Evolutionary conservation across 441 rosid species (phyloP).

Genomic region (Corymbia citriodora): DNA sequence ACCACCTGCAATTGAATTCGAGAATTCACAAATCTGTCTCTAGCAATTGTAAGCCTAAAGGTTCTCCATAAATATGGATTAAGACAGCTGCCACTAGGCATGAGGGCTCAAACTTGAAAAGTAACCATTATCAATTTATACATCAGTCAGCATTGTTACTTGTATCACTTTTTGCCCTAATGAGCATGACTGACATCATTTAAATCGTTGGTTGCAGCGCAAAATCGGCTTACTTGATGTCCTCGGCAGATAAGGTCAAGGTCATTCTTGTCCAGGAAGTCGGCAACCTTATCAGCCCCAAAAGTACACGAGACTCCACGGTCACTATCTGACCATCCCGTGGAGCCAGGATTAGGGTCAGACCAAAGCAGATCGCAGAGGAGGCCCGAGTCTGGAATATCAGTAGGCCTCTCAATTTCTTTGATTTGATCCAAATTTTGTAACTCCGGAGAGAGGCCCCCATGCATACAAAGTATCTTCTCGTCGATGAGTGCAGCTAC

Average conservation of each 20-base stretch:
- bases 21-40: not conserved
- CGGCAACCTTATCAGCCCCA: conserved; percentile 10
- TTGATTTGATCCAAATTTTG: not conserved
- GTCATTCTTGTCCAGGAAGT: conserved; percentile 8
- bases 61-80: not conserved
- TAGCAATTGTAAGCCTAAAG: not conserved
- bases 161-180: not conserved
- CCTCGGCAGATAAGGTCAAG: conserved; percentile 15
- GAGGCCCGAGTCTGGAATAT: not conserved
- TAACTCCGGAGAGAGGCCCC: conserved; percentile 10
- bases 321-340: conserved; percentile 1
- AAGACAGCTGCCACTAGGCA: not conserved
- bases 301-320: conserved; percentile 3
- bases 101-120: not conserved
- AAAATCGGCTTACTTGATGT: conserved; percentile 2
- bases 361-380: conserved; percentile 15
- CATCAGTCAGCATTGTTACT: not conserved
- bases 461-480: conserved; percentile 13
- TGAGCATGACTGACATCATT: not conserved
- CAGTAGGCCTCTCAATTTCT: conserved; percentile 8
- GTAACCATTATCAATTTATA: not conserved
- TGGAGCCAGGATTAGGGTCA: not conserved
- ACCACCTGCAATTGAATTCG: conserved; percentile 1
- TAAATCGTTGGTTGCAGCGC: not conserved
- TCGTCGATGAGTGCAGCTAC: conserved; percentile 3